Conservation (phyloP, 106 monocot genomes). For the Apostasia shenzhenica region DNA sequence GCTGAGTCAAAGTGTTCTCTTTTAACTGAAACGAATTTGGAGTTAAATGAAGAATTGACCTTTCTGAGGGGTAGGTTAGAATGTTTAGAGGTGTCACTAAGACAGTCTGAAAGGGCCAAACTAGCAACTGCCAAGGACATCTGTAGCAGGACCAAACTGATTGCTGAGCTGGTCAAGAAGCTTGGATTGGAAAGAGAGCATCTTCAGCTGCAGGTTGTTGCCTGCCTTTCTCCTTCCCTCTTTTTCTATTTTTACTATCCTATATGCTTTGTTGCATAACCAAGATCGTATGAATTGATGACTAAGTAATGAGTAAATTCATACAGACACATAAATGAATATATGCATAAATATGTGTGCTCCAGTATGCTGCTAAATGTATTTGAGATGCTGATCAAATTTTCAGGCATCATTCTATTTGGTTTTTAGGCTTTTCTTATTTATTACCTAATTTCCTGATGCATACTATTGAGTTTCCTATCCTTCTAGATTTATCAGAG, state of each 20-base stretch:
- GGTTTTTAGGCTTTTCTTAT: too few relatives aligned
- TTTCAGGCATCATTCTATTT: too few relatives aligned
- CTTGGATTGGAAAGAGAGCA: conserved; percentile 64
- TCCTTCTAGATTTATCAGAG: too few relatives aligned
- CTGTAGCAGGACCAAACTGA: conserved; percentile 57
- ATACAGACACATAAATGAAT: too few relatives aligned
- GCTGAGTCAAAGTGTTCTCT: conserved; percentile 60
- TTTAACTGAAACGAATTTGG: conserved; percentile 72
- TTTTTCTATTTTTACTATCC: background rate
- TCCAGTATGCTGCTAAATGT: too few relatives aligned
- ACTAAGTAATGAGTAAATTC: too few relatives aligned
- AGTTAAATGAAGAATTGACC: conserved; percentile 68
- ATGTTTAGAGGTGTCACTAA: conserved; percentile 45
- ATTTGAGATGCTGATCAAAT: too few relatives aligned
- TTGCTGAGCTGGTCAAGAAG: conserved; percentile 61
- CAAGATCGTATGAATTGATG: background rate
- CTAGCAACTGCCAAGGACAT: conserved; percentile 56
- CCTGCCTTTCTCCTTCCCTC: background rate
- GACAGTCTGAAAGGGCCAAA: conserved; percentile 55
- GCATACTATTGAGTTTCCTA: too few relatives aligned
- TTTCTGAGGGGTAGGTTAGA: conserved; percentile 55
- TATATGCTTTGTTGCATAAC: background rate
- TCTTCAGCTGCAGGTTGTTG: conserved; percentile 62
- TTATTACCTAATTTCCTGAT: too few relatives aligned
- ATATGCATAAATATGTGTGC: too few relatives aligned